phyloP scores from a whole-genome alignment of 176 grass and related monocot genomes.

The Oryza rufipogon region DNA sequence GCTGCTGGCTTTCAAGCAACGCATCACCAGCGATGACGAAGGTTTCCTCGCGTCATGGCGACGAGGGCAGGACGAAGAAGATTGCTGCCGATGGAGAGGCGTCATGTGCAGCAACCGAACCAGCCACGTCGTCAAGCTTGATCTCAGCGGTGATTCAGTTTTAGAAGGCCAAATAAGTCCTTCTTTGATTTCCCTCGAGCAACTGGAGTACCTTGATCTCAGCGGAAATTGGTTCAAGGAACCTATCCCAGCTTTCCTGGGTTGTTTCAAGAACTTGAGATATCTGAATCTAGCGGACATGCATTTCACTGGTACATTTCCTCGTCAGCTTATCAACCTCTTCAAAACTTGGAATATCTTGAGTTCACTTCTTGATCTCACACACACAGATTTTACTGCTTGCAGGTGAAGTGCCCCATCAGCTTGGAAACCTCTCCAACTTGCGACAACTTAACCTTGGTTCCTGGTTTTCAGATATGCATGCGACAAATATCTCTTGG shows the following conservation, averaged over 20 bases:
- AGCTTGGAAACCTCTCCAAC: conserved; percentile 6
- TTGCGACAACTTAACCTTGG: neutral
- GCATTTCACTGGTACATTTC: neutral
- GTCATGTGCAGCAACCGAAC: conserved; percentile 38
- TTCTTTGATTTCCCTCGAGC: neutral
- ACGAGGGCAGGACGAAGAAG: neutral
- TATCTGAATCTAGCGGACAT: neutral
- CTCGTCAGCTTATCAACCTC: too few species aligned
- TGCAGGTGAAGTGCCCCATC: neutral
- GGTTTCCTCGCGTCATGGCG: neutral
- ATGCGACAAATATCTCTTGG: too few species aligned
- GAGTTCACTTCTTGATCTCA: too few species aligned
- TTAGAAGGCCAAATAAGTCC: conserved; percentile 22
- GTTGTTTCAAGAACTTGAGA: conserved; percentile 21
- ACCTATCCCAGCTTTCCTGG: neutral
- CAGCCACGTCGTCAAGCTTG: conserved; percentile 10
- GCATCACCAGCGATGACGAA: neutral
- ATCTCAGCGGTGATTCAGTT: neutral
- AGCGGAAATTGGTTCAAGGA: neutral
- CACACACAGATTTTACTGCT: too few species aligned
- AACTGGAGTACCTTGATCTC: conserved; percentile 24
- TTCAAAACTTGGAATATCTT: too few species aligned
- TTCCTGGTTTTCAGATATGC: too few species aligned
- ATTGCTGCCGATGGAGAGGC: conserved; percentile 50
- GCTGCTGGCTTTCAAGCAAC: conserved; percentile 30